Conservation (phyloP, 305 asterid species). For the Solanum hybrid region DNA sequence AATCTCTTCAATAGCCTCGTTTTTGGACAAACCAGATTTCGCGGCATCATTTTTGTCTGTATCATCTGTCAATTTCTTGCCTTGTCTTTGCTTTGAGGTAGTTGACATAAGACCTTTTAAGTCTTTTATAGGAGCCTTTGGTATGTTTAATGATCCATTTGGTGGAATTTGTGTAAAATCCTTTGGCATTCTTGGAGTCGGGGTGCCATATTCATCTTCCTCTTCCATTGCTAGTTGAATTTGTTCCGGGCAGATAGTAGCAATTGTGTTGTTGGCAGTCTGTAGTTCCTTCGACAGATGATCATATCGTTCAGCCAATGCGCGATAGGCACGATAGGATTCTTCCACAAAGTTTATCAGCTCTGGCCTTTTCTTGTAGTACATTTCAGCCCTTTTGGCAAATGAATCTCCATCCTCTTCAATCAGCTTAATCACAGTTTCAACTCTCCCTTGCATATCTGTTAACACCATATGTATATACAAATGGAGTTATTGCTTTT, state of each 20-base stretch:
- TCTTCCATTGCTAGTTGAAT: slow-evolving; percentile 22
- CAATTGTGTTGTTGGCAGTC: slow-evolving; percentile 37
- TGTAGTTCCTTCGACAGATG: slow-evolving; percentile 75
- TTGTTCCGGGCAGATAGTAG: not conserved
- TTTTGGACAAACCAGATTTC: slow-evolving; percentile 46
- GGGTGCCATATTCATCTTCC: slow-evolving; percentile 33
- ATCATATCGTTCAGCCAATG: slow-evolving; percentile 73
- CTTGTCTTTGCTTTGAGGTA: slow-evolving; percentile 33
- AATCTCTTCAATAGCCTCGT: slow-evolving; percentile 55
- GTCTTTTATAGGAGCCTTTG: slow-evolving; percentile 48
- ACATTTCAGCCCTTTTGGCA: slow-evolving; percentile 81
- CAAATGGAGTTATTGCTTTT: not conserved
- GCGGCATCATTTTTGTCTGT: not conserved
- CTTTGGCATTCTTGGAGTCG: slow-evolving; percentile 23
- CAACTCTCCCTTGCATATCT: slow-evolving; percentile 85
- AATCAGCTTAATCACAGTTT: slow-evolving; percentile 53
- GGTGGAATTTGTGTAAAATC: slow-evolving; percentile 12
- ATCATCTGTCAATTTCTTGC: not conserved
- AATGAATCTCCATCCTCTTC: slow-evolving; percentile 92
- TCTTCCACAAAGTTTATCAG: slow-evolving; percentile 72
- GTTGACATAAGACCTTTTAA: slow-evolving; percentile 42
- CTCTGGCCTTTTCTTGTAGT: slow-evolving; percentile 85
- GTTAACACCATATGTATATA: not conserved
- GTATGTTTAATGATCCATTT: slow-evolving; percentile 17
- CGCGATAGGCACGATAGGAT: slow-evolving; percentile 37